Conservation (phyloP, 768 basidiomycete species). For the Gelatoporia subvermispora region DNA sequence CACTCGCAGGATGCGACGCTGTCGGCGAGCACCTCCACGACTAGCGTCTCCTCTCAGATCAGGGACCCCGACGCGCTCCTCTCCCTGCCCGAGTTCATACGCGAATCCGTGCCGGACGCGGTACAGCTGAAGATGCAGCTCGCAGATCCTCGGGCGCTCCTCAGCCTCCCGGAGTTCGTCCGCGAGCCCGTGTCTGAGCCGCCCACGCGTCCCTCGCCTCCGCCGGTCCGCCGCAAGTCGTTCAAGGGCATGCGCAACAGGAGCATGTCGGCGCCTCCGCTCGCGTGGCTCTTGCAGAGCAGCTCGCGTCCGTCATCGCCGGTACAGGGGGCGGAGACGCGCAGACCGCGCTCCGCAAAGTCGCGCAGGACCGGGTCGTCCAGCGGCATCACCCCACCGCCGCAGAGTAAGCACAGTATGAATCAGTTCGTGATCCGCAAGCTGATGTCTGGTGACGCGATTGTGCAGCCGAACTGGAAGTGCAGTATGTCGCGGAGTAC, state of each 20-base stretch:
- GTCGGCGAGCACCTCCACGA: background rate
- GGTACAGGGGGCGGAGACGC: constrained; percentile 6
- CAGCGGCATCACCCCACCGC: constrained; percentile 18
- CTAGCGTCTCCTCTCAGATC: background rate
- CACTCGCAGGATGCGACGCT: constrained; percentile 68
- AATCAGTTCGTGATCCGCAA: background rate
- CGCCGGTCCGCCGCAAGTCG: constrained; percentile 23
- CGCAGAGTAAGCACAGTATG: constrained; percentile 16
- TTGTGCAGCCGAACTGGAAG: constrained; percentile 27
- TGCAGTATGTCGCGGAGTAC: constrained; percentile 66
- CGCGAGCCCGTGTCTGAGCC: constrained; percentile 36
- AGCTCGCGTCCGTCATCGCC: constrained; percentile 5
- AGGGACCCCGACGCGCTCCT: constrained; percentile 40
- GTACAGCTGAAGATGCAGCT: constrained; percentile 22
- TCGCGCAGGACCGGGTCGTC: constrained; percentile 24
- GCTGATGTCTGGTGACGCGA: background rate
- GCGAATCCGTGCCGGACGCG: constrained; percentile 27
- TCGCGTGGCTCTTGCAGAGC: constrained; percentile 25
- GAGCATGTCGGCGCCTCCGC: constrained; percentile 32
- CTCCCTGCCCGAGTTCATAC: constrained; percentile 36
- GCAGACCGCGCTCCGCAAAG: constrained; percentile 13
- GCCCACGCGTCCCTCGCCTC: constrained; percentile 36
- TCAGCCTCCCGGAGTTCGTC: constrained; percentile 42
- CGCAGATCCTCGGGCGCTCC: constrained; percentile 25
- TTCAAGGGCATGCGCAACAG: constrained; percentile 24